These are phyloP conservation scores for Phytophthora pseudosyringae DNA, from an alignment of 352 stramenopile genomes.

Conservation along the genomic window DNA sequence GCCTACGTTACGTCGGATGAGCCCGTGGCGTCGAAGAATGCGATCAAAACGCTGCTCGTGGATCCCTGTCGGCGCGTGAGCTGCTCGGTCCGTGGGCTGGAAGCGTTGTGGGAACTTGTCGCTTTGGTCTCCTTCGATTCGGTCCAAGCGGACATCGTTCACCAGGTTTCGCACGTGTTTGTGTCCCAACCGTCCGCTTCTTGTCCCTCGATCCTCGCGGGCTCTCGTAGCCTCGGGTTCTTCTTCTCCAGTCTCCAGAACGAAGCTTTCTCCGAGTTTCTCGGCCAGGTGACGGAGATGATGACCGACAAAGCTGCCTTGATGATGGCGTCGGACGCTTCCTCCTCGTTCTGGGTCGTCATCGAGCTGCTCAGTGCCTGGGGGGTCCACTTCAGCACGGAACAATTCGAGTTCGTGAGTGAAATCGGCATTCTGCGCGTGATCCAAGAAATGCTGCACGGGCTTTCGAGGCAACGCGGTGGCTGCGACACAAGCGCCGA, in stretches of 20 bases:
- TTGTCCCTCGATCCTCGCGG: conserved; percentile 7
- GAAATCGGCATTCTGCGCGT: conserved; percentile 51
- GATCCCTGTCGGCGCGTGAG: conserved; percentile 59
- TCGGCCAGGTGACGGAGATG: conserved; percentile 44
- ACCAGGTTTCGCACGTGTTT: conserved; percentile 61
- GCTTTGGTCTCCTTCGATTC: conserved; percentile 50
- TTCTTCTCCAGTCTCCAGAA: conserved; percentile 49
- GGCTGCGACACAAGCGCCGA: background rate
- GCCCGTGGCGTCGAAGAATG: conserved; percentile 23
- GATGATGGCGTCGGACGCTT: conserved; percentile 18
- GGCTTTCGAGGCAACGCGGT: conserved; percentile 14
- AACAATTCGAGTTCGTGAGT: conserved; percentile 63
- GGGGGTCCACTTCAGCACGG: conserved; percentile 42
- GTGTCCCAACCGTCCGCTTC: conserved; percentile 31
- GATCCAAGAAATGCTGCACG: conserved; percentile 41
- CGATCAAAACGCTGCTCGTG: conserved; percentile 42
- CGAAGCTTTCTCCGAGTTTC: conserved; percentile 37
- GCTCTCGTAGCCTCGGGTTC: conserved; percentile 22
- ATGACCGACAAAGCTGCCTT: conserved; percentile 40
- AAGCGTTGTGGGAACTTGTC: conserved; percentile 54
- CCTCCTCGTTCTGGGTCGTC: conserved; percentile 32
- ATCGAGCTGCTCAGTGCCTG: conserved; percentile 48
- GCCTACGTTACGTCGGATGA: conserved; percentile 46
- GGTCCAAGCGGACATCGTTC: conserved; percentile 57
- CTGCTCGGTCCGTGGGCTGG: conserved; percentile 48